phyloP scores from a whole-genome alignment of 2,329 filamentous ascomycete species.

The Stachybotrys chlorohalonatus region DNA sequence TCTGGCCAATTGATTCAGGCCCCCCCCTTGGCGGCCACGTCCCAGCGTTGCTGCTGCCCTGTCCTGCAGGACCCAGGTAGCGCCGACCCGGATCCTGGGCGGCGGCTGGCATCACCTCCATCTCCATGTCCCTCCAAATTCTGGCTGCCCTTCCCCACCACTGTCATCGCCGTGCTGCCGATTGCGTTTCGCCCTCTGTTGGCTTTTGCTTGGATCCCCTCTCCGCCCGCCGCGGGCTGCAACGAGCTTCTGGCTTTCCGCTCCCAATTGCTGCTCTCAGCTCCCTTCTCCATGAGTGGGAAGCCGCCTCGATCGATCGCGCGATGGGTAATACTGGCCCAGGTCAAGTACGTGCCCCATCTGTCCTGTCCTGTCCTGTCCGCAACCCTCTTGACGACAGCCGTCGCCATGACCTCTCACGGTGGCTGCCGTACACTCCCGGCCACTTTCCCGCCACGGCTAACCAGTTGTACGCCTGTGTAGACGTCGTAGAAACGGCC shows the following conservation, averaged over 20 bases:
- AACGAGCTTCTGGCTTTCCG: conserved; percentile 6
- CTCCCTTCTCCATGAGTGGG: conserved; percentile 31
- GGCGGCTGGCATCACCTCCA: background rate
- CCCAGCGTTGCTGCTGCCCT: no score
- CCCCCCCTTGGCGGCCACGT: no score
- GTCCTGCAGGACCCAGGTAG: background rate
- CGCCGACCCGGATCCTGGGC: background rate
- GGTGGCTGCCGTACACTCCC: conserved; percentile 1
- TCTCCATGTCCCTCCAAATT: background rate
- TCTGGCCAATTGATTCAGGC: no score
- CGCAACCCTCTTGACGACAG: background rate
- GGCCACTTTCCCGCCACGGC: conserved; percentile 4
- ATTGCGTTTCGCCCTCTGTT: background rate
- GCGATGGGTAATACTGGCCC: conserved; percentile 38
- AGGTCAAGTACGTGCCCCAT: conserved; percentile 30
- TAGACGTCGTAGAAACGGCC: conserved; percentile 35
- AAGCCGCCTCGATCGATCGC: conserved; percentile 31
- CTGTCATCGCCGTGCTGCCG: background rate
- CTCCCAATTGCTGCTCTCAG: conserved; percentile 7
- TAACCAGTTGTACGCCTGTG: background rate
- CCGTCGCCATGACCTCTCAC: background rate
- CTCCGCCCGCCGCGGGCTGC: background rate
- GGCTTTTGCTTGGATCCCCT: background rate
- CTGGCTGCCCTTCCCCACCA: conserved; percentile 1
- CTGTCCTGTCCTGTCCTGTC: conserved; percentile 3